Percentiles rank a stretch among this genome's conserved stretches.
Conservation (phyloP, 1,139 yeast species). For the Nakaseomyces uthaithaninus region DNA sequence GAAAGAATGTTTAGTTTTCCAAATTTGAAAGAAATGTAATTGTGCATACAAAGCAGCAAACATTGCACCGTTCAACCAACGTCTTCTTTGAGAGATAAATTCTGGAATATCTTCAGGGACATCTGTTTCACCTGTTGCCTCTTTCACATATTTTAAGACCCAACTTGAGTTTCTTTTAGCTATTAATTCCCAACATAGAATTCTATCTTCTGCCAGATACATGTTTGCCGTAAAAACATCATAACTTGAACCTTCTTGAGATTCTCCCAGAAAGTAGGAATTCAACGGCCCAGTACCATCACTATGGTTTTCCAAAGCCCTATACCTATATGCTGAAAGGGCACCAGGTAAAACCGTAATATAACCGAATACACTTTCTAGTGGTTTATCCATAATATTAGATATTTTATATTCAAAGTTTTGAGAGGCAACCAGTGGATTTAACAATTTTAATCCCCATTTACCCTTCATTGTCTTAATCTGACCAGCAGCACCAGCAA, state of each 20-base stretch:
- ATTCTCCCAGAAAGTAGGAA: slow-evolving; percentile 87
- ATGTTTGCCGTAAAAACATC: slow-evolving; percentile 93
- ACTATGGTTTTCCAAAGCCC: slow-evolving; percentile 74
- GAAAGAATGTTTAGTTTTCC: slow-evolving; percentile 78
- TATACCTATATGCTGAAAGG: slow-evolving; percentile 83
- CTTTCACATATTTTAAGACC: slow-evolving; percentile 87
- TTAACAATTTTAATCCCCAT: slow-evolving; percentile 67
- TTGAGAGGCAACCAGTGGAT: slow-evolving; percentile 93
- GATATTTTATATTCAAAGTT: slow-evolving; percentile 96
- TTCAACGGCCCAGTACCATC: slow-evolving; percentile 91
- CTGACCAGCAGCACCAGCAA: slow-evolving; percentile 98
- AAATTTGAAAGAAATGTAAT: slow-evolving; percentile 66
- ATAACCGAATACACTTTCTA: slow-evolving; percentile 89
- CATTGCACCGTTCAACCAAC: slow-evolving; percentile 97
- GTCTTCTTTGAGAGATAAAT: slow-evolving; percentile 87
- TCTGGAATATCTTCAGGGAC: slow-evolving; percentile 90
- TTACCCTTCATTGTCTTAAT: slow-evolving; percentile 90
- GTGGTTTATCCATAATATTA: slow-evolving; percentile 87
- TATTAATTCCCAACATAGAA: slow-evolving; percentile 92
- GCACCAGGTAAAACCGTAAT: slow-evolving; percentile 96
- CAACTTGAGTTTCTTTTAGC: slow-evolving; percentile 82
- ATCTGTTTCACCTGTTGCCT: slow-evolving; percentile 95
- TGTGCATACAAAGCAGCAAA: slow-evolving; percentile 91
- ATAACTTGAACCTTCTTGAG: slow-evolving; percentile 44
- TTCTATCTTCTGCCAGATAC: slow-evolving; percentile 97